phyloP scores from a whole-genome alignment of 1,284 basidiomycete genomes.

The Cutaneotrichosporon dermatis region DNA sequence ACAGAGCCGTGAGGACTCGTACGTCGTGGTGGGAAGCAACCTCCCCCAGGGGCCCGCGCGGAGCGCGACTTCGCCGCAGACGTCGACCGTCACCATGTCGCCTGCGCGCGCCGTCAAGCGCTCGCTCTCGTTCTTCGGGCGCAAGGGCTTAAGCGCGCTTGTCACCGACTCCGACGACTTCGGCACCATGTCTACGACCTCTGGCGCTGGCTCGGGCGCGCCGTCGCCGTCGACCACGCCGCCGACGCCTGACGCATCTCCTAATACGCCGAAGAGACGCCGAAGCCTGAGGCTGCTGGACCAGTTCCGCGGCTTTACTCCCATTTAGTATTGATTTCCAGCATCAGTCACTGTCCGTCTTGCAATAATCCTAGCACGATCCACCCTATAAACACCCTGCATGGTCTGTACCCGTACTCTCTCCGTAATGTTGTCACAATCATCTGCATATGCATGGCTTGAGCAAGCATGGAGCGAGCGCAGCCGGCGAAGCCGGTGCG shows the following conservation, averaged over 20 bases:
- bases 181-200: too few relatives aligned
- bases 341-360: too few relatives aligned
- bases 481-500: too few relatives aligned
- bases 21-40: too few relatives aligned
- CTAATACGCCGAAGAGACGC: slow-evolving; percentile 6
- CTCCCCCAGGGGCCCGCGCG: too few relatives aligned
- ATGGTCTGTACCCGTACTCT: neutral
- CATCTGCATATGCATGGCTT: slow-evolving; percentile 4
- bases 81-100: neutral
- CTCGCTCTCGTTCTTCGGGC: slow-evolving; percentile 12
- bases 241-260: neutral
- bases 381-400: neutral
- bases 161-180: neutral
- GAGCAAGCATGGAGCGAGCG: too few relatives aligned
- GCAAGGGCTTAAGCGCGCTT: neutral
- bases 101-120: slow-evolving; percentile 2
- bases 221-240: neutral
- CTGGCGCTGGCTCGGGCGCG: neutral
- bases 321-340: neutral
- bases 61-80: neutral
- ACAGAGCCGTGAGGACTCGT: too few relatives aligned
- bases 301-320: slow-evolving; percentile 17
- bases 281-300: slow-evolving; percentile 15
- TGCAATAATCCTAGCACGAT: neutral
- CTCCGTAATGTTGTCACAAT: slow-evolving; percentile 5